Conservation (phyloP, 768 basidiomycete genomes). For the Mycena filopes region DNA sequence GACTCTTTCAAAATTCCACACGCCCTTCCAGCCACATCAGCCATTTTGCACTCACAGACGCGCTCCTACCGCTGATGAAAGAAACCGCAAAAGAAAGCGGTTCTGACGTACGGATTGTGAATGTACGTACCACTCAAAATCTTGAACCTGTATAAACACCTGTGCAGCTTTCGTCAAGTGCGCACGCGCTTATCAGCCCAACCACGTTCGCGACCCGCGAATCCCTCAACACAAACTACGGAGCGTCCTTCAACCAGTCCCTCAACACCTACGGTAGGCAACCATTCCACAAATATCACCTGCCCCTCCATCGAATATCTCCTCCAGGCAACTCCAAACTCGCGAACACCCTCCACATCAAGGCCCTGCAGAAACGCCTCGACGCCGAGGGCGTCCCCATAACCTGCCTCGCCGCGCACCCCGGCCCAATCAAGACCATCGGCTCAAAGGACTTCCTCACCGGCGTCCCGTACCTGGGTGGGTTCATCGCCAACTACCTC, state of each 20-base stretch:
- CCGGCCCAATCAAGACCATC: constrained; percentile 42
- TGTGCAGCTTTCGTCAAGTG: constrained; percentile 29
- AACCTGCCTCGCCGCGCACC: constrained; percentile 41
- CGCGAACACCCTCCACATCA: constrained; percentile 42
- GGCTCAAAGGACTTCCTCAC: constrained; percentile 2
- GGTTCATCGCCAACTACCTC: constrained; percentile 33
- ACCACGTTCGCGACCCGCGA: constrained; percentile 27
- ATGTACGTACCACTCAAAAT: constrained; percentile 41
- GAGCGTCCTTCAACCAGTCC: not conserved
- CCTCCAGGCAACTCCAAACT: constrained; percentile 33
- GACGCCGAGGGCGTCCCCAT: constrained; percentile 38
- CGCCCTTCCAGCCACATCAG: constrained; percentile 52
- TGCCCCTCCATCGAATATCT: too few species aligned
- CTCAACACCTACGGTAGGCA: constrained; percentile 31
- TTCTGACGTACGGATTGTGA: constrained; percentile 66
- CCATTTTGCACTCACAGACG: constrained; percentile 57
- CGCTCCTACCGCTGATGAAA: constrained; percentile 58
- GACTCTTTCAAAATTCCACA: not conserved
- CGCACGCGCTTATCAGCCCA: constrained; percentile 17
- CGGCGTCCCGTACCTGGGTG: constrained; percentile 15
- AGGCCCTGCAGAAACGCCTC: constrained; percentile 54
- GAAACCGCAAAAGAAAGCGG: constrained; percentile 52
- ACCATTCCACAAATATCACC: too few species aligned
- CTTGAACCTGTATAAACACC: too few species aligned
- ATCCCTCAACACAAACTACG: constrained; percentile 30